phyloP scores from a whole-genome alignment of 164 flowering plant genomes.

The Litsea cubeba region DNA sequence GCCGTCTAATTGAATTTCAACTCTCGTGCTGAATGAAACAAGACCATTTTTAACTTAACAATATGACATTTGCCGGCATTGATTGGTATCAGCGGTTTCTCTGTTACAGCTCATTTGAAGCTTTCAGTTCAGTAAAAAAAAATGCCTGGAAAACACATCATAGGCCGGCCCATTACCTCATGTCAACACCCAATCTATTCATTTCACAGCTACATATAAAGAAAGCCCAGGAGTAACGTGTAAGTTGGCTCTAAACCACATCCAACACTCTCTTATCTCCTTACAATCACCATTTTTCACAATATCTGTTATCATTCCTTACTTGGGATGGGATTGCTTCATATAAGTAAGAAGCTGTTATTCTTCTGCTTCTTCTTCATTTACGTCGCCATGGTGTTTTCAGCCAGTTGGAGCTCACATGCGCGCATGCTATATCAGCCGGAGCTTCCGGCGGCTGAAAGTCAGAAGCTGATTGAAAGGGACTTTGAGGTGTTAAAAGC shows the following conservation, averaged over 20 bases:
- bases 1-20: neutral
- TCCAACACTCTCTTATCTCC: neutral
- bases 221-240: neutral
- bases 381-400: neutral
- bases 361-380: neutral
- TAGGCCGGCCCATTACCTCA: neutral
- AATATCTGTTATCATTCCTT: too few relatives aligned
- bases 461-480: neutral
- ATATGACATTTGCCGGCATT: neutral
- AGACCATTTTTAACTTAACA: neutral
- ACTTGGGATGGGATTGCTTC: neutral
- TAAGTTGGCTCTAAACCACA: neutral
- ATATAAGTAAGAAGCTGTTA: neutral
- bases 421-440: neutral
- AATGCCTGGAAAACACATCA: neutral
- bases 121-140: neutral
- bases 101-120: neutral
- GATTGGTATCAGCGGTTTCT: neutral
- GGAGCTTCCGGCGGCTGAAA: neutral
- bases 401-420: neutral
- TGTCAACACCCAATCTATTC: neutral
- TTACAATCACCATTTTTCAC: neutral
- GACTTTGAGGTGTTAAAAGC: neutral
- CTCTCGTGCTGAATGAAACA: neutral
- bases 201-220: neutral